Conservation (phyloP, 805 yeast genomes). For the Ogataea chonburiensis region DNA sequence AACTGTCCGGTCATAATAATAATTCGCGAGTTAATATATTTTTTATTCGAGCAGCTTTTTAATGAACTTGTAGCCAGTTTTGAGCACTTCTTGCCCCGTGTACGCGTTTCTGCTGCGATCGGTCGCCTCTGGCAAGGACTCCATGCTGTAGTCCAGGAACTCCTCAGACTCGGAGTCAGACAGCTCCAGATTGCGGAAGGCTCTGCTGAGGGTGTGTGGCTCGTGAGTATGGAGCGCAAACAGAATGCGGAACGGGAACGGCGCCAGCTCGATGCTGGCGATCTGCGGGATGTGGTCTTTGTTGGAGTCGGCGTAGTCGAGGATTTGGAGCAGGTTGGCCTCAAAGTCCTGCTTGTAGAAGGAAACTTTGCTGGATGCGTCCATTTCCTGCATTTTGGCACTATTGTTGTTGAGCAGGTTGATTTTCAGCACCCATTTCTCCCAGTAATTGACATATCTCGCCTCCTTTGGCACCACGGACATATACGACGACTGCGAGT, state of each 20-base stretch:
- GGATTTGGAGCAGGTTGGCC: slow-evolving; percentile 42
- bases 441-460: slow-evolving; percentile 59
- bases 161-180: slow-evolving; percentile 10
- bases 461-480: slow-evolving; percentile 24
- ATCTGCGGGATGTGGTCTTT: slow-evolving; percentile 75
- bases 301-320: slow-evolving; percentile 51
- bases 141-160: slow-evolving; percentile 26
- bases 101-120: slow-evolving; percentile 21
- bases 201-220: slow-evolving; percentile 27
- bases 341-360: slow-evolving; percentile 40
- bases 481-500: slow-evolving; percentile 21
- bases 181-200: slow-evolving; percentile 22
- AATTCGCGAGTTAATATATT: slow-evolving; percentile 3
- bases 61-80: slow-evolving; percentile 38
- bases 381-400: slow-evolving; percentile 16
- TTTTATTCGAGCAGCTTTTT: slow-evolving; percentile 35
- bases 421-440: slow-evolving; percentile 61
- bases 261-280: slow-evolving; percentile 60
- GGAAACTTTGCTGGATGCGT: slow-evolving; percentile 18
- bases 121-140: slow-evolving; percentile 29
- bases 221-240: slow-evolving; percentile 29
- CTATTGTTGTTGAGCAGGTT: slow-evolving; percentile 36
- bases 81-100: slow-evolving; percentile 33
- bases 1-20: slow-evolving; percentile 12
- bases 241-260: slow-evolving; percentile 55